Conservation (phyloP, 352 stramenopile genomes). For the Phytophthora chlamydospora region DNA sequence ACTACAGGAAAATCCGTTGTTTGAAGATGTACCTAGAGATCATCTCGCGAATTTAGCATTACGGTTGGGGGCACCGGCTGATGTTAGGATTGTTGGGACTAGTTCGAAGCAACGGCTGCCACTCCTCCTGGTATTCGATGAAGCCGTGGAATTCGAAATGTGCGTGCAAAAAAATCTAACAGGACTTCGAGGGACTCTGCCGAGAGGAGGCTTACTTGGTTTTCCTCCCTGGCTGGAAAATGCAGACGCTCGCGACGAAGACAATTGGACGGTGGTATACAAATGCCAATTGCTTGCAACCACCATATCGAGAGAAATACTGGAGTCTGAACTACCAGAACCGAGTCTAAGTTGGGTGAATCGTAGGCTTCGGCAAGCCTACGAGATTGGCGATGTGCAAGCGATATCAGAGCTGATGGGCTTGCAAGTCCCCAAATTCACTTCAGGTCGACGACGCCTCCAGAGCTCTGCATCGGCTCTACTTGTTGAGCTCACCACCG, state of each 20-base stretch:
- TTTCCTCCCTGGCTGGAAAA: constrained; percentile 18
- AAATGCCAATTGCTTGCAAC: constrained; percentile 17
- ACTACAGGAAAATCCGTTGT: constrained; percentile 21
- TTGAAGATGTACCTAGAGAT: constrained; percentile 21
- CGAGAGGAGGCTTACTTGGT: constrained; percentile 24
- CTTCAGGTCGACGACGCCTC: constrained; percentile 5
- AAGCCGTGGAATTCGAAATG: constrained; percentile 27
- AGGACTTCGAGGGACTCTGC: constrained; percentile 8
- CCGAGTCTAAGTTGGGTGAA: constrained; percentile 5
- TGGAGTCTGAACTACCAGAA: constrained; percentile 21
- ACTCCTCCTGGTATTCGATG: constrained; percentile 17
- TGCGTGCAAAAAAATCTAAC: neutral
- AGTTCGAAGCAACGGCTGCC: constrained; percentile 6
- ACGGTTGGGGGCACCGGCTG: constrained; percentile 11
- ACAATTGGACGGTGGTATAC: neutral
- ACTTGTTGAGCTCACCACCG: constrained; percentile 17
- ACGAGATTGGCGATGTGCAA: constrained; percentile 9
- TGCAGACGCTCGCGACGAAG: neutral
- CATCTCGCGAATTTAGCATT: constrained; percentile 28
- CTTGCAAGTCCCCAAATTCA: neutral
- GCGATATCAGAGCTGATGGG: constrained; percentile 9
- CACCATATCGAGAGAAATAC: constrained; percentile 10
- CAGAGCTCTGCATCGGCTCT: constrained; percentile 20
- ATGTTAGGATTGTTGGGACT: constrained; percentile 10
- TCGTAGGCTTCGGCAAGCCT: constrained; percentile 8